A percentile compares a stretch with the other conserved stretches of the same genome.
Conservation (phyloP, 1,284 basidiomycete genomes). For the Ceratobasidium sp. region DNA sequence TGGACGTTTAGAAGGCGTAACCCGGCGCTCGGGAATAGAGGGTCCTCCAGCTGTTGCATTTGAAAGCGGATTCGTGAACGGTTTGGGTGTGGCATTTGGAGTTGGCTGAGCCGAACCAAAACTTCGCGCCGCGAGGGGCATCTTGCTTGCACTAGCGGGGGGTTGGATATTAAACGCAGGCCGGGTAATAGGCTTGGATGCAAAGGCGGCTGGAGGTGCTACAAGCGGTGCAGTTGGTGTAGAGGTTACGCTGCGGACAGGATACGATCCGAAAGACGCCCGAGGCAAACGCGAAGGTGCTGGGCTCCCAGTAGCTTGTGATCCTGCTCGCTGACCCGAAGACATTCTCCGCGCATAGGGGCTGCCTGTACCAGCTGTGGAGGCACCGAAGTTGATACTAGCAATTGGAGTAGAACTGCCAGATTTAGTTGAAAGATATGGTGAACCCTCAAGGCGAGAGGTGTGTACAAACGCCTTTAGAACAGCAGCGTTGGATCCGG, state of each 20-base stretch:
- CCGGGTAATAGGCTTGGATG: slow-evolving; percentile 21
- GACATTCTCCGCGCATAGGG: slow-evolving; percentile 24
- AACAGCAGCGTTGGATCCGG: slow-evolving; percentile 44
- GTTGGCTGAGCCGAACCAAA: background rate
- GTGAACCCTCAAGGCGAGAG: slow-evolving; percentile 44
- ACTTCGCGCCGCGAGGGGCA: background rate
- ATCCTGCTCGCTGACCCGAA: slow-evolving; percentile 8
- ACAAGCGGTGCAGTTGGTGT: slow-evolving; percentile 15
- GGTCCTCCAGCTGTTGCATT: slow-evolving; percentile 18
- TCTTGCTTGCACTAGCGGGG: background rate
- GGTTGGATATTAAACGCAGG: slow-evolving; percentile 27
- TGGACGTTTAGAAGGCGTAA: slow-evolving; percentile 32
- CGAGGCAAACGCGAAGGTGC: slow-evolving; percentile 16
- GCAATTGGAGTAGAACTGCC: slow-evolving; percentile 36
- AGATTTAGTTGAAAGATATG: slow-evolving; percentile 29
- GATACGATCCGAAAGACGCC: slow-evolving; percentile 32
- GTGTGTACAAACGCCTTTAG: slow-evolving; percentile 44
- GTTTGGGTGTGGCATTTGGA: slow-evolving; percentile 10
- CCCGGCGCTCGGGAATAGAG: background rate
- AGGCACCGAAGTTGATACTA: background rate
- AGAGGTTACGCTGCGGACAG: slow-evolving; percentile 20
- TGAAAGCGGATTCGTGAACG: slow-evolving; percentile 26
- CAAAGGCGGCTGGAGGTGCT: background rate
- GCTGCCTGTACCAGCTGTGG: background rate
- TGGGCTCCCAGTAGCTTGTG: slow-evolving; percentile 26